Conservation (phyloP, 331 rosid species). For the Erythrophleum ivorense region DNA sequence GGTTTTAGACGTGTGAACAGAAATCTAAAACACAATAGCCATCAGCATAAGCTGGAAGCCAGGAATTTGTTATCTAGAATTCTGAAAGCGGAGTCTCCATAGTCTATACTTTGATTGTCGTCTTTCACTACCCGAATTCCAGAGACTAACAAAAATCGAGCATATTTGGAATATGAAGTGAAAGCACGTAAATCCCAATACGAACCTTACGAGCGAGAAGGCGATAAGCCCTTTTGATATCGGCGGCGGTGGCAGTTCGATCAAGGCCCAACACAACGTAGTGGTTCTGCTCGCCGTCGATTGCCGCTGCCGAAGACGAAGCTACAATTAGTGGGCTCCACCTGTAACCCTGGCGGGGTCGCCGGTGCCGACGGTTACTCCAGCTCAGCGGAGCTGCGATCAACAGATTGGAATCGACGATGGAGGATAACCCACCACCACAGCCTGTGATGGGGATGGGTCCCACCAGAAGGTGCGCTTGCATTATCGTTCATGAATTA, state of each 20-base stretch:
- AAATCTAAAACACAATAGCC: background rate
- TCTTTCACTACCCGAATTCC: background rate
- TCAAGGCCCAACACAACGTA: conserved; percentile 74
- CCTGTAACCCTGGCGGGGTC: conserved; percentile 29
- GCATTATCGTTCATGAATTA: conserved; percentile 51
- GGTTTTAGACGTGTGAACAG: background rate
- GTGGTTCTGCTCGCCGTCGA: conserved; percentile 59
- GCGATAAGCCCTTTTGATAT: conserved; percentile 89
- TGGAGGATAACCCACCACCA: conserved; percentile 34
- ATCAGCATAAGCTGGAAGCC: background rate
- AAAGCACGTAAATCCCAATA: background rate
- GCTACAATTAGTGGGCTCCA: conserved; percentile 39
- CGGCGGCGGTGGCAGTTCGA: conserved; percentile 59
- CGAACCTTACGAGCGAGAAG: conserved; percentile 89
- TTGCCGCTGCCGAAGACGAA: conserved; percentile 47
- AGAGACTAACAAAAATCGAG: background rate
- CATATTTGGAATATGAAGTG: background rate
- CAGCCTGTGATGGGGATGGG: conserved; percentile 50
- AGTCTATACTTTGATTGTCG: background rate
- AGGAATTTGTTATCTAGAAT: background rate
- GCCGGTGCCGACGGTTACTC: conserved; percentile 32
- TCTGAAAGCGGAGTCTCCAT: background rate
- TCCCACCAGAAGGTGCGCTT: conserved; percentile 69
- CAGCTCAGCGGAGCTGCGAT: conserved; percentile 37
- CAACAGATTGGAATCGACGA: conserved; percentile 39